Evolutionary conservation across 495 filamentous ascomycete species (phyloP).

Genomic region (Xylaria curta): DNA sequence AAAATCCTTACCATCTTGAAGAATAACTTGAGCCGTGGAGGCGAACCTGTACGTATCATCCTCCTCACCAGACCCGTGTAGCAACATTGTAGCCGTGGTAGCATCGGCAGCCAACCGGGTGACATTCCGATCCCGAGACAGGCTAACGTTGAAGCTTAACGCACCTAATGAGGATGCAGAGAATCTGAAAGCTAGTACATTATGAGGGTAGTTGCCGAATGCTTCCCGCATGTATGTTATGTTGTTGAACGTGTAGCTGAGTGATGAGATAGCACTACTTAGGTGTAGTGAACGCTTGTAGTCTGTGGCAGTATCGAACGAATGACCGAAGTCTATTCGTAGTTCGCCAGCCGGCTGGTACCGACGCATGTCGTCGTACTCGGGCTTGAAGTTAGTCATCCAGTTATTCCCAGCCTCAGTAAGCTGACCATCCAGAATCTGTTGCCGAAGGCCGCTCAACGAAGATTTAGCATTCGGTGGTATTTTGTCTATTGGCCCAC

Average conservation of each 20-base stretch:
- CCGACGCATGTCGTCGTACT: slow-evolving; percentile 52
- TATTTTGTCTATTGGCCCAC: slow-evolving; percentile 46
- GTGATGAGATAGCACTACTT: neutral
- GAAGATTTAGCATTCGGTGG: slow-evolving; percentile 48
- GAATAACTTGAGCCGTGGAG: slow-evolving; percentile 22
- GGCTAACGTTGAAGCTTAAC: slow-evolving; percentile 47
- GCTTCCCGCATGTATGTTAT: slow-evolving; percentile 7
- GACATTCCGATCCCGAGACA: slow-evolving; percentile 34
- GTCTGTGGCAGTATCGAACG: neutral
- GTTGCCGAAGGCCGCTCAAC: slow-evolving; percentile 45
- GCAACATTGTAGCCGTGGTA: slow-evolving; percentile 14
- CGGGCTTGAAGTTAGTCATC: slow-evolving; percentile 48
- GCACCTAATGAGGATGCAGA: slow-evolving; percentile 27
- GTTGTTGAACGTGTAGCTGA: neutral
- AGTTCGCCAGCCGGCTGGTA: slow-evolving; percentile 56
- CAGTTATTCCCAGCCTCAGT: slow-evolving; percentile 48
- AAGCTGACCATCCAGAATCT: slow-evolving; percentile 50
- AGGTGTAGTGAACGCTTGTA: slow-evolving; percentile 4
- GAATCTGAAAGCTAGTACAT: neutral
- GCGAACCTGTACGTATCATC: slow-evolving; percentile 7
- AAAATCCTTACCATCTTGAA: slow-evolving; percentile 16
- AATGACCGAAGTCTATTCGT: slow-evolving; percentile 51
- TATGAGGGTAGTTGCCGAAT: slow-evolving; percentile 12
- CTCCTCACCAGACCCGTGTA: slow-evolving; percentile 21
- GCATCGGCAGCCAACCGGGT: slow-evolving; percentile 28